Conservation (phyloP, 495 filamentous ascomycete genomes). For the Saxophila tyrrhenica region DNA sequence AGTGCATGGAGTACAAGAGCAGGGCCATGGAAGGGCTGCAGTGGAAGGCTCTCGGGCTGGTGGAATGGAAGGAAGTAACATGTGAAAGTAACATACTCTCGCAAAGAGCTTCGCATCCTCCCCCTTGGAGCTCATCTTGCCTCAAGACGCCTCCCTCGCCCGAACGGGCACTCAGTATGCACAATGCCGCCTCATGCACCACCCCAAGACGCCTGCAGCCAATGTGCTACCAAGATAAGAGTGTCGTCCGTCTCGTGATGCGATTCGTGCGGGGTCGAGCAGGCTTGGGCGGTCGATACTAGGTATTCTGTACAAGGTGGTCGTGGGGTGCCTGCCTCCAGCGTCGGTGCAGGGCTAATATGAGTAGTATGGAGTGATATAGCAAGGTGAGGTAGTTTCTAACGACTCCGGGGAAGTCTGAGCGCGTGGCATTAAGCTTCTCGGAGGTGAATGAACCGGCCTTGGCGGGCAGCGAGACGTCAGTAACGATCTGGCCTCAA, state of each 20-base stretch:
- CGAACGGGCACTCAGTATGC: not conserved
- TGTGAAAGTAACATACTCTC: constrained; percentile 56
- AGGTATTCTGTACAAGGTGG: too few species aligned
- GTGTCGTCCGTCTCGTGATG: not conserved
- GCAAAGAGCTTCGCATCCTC: constrained; percentile 99
- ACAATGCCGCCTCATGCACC: not conserved
- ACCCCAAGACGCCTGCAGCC: not conserved
- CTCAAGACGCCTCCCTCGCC: not conserved
- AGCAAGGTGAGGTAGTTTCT: too few species aligned
- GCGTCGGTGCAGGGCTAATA: too few species aligned
- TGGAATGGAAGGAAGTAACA: too few species aligned
- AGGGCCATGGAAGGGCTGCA: not conserved
- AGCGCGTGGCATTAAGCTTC: too few species aligned
- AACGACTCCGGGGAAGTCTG: too few species aligned
- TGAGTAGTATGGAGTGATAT: too few species aligned
- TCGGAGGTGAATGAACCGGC: not conserved
- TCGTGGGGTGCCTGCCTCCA: too few species aligned
- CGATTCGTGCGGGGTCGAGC: not conserved
- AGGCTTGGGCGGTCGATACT: not conserved
- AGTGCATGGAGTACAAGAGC: not conserved
- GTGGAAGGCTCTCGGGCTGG: too few species aligned
- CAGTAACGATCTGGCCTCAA: constrained; percentile 6
- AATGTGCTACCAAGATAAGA: not conserved
- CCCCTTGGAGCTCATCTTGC: constrained; percentile 63
- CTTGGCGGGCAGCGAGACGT: not conserved